phyloP scores from a whole-genome alignment of 331 rosid species.

The Quercus tomentella region DNA sequence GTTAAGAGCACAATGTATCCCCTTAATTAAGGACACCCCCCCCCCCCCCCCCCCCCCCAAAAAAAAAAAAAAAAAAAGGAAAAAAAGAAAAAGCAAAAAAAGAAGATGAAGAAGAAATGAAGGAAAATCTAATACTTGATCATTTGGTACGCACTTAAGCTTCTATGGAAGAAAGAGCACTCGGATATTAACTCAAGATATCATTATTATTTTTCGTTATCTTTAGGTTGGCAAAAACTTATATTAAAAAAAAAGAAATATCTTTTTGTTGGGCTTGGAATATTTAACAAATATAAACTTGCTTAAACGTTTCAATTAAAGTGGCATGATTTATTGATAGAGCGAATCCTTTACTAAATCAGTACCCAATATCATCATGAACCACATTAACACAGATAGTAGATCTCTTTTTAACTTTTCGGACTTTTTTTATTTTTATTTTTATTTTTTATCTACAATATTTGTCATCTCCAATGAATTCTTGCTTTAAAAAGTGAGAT shows the following conservation, averaged over 20 bases:
- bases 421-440: not conserved
- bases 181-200: not conserved
- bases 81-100: too few species aligned
- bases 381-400: not conserved
- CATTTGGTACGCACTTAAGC: too few species aligned
- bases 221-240: too few species aligned
- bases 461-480: not conserved
- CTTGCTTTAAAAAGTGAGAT: not conserved
- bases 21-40: too few species aligned
- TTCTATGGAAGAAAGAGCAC: not conserved
- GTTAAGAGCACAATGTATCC: too few species aligned
- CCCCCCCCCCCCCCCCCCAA: too few species aligned
- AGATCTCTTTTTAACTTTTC: not conserved
- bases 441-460: too few species aligned
- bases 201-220: not conserved
- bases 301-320: not conserved
- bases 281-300: not conserved
- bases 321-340: not conserved
- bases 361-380: not conserved
- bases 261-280: not conserved
- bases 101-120: too few species aligned
- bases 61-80: too few species aligned
- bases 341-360: conserved; percentile 2
- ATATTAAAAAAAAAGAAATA: too few species aligned
- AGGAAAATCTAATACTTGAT: too few species aligned